Evolutionary conservation across 176 grass and related monocot genomes (phyloP).

Genomic region (Musa troglodytarum): DNA sequence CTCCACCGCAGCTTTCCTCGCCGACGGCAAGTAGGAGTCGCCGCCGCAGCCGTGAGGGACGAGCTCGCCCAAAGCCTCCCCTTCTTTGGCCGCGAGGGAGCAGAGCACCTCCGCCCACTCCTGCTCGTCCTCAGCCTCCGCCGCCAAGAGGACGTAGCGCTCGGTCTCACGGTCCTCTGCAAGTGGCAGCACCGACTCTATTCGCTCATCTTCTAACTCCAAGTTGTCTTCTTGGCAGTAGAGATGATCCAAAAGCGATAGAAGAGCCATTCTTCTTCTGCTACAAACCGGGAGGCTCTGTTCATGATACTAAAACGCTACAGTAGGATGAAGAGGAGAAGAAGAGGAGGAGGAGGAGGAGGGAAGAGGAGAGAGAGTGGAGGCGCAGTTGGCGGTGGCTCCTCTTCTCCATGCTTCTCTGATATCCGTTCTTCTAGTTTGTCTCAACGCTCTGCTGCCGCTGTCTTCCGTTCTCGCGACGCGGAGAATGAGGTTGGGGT

Average conservation of each 20-base stretch:
- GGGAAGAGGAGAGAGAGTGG: neutral
- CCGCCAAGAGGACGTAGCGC: neutral
- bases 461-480: neutral
- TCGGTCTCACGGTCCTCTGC: neutral
- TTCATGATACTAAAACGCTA: neutral
- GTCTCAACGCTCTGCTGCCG: neutral
- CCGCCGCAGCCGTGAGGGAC: neutral
- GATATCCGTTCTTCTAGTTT: neutral
- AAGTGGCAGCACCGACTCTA: neutral
- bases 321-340: neutral
- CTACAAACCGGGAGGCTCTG: neutral
- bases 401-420: conserved; percentile 2
- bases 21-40: neutral
- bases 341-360: neutral
- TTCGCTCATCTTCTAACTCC: neutral
- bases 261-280: conserved; percentile 5
- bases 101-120: neutral
- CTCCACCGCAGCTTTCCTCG: conserved; percentile 3
- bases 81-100: neutral
- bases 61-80: neutral
- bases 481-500: too few species aligned
- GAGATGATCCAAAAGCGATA: conserved; percentile 3
- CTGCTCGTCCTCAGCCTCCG: conserved; percentile 1
- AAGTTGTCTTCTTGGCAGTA: conserved; percentile 17
- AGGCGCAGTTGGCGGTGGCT: too few species aligned